These are phyloP conservation scores for Lentithecium fluviatile DNA, from an alignment of 495 filamentous ascomycete genomes.

Conservation along the genomic window DNA sequence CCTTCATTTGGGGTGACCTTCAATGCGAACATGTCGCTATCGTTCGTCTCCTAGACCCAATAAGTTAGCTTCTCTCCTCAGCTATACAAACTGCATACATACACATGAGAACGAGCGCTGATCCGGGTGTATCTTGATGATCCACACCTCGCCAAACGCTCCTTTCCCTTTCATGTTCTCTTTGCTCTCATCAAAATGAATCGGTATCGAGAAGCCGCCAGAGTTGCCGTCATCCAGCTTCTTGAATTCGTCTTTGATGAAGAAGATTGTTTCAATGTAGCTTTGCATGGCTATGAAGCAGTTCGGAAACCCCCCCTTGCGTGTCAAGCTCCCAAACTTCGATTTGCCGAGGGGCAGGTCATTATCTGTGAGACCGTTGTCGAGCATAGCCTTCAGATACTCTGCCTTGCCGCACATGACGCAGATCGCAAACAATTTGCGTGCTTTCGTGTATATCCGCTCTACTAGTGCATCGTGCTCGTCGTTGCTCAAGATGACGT, in stretches of 20 bases:
- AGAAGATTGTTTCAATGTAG: no score
- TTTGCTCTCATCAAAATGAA: slow-evolving; percentile 3
- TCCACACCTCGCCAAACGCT: slow-evolving; percentile 15
- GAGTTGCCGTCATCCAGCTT: background rate
- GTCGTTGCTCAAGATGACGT: background rate
- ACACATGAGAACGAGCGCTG: background rate
- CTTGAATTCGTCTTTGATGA: no score
- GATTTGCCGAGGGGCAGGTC: background rate
- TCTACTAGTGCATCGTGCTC: background rate
- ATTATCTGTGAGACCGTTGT: slow-evolving; percentile 1
- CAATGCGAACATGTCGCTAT: slow-evolving; percentile 4
- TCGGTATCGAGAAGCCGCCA: slow-evolving; percentile 5
- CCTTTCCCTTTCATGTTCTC: slow-evolving; percentile 4
- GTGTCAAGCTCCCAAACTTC: background rate
- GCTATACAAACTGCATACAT: background rate
- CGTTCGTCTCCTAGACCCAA: background rate
- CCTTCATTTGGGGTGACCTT: slow-evolving; percentile 10
- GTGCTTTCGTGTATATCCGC: background rate
- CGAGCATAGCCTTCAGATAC: slow-evolving; percentile 10
- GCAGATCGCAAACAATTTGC: slow-evolving; percentile 10
- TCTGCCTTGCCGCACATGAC: background rate
- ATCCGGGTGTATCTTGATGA: slow-evolving; percentile 4
- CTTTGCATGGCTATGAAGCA: background rate
- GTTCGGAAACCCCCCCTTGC: background rate
- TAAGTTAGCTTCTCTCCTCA: background rate